phyloP scores from a whole-genome alignment of 345 rosid genomes.

The Salix viminalis region DNA sequence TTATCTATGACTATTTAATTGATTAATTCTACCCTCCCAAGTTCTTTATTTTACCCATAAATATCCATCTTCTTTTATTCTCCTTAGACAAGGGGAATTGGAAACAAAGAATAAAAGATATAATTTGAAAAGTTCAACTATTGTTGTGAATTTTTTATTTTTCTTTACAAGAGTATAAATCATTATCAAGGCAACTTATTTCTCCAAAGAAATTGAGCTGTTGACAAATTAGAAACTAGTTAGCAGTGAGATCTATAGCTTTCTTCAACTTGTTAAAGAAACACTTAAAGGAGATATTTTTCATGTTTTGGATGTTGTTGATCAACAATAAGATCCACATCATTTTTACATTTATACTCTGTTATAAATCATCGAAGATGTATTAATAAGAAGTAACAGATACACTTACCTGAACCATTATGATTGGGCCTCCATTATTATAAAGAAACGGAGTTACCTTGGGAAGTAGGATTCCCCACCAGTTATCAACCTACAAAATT shows the following conservation, averaged over 20 bases:
- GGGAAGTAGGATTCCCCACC: slow-evolving; percentile 81
- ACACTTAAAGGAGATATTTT: neutral
- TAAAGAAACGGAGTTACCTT: slow-evolving; percentile 69
- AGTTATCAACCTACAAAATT: slow-evolving; percentile 60
- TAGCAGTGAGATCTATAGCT: neutral
- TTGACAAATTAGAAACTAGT: neutral
- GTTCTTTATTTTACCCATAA: neutral
- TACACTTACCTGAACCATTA: slow-evolving; percentile 79
- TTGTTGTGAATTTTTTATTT: too few relatives aligned
- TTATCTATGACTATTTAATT: neutral
- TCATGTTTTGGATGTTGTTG: neutral
- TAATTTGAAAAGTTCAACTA: too few relatives aligned
- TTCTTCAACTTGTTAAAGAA: neutral
- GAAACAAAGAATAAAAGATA: too few relatives aligned
- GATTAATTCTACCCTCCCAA: neutral
- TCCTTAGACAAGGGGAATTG: too few relatives aligned
- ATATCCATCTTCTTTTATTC: too few relatives aligned
- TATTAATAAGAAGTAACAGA: neutral
- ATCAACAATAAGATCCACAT: neutral
- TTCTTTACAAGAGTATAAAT: too few relatives aligned
- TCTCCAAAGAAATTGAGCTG: neutral
- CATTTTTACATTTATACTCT: neutral
- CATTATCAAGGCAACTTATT: neutral
- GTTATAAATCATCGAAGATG: neutral
- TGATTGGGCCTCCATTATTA: slow-evolving; percentile 77